These are phyloP conservation scores for Hypoxylon trugodes DNA, from an alignment of 495 filamentous ascomycete genomes.

Conservation along the genomic window DNA sequence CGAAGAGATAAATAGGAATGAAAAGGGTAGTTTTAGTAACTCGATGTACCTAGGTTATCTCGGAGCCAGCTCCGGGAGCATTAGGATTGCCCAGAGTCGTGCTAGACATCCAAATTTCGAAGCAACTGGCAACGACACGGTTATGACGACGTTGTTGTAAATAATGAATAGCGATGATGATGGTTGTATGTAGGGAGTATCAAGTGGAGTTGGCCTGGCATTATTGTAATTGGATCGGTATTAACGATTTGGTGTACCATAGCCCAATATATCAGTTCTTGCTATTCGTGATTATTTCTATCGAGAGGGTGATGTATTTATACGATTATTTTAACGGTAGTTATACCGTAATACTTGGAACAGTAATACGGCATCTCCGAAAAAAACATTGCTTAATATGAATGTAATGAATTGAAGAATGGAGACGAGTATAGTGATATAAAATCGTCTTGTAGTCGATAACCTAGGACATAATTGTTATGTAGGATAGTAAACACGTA, in stretches of 20 bases:
- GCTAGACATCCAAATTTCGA: too few species aligned
- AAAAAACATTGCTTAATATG: too few species aligned
- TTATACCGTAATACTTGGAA: not conserved
- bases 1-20: not conserved
- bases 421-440: not conserved
- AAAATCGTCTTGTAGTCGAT: not conserved
- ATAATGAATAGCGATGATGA: not conserved
- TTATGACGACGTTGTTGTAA: not conserved
- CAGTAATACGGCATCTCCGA: not conserved
- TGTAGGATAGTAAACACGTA: not conserved
- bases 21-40: not conserved
- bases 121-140: too few species aligned
- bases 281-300: not conserved
- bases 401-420: too few species aligned
- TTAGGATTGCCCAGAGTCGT: too few species aligned
- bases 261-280: not conserved
- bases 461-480: too few species aligned
- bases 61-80: not conserved
- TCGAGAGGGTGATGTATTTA: slow-evolving; percentile 4
- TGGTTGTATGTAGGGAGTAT: too few species aligned
- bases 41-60: not conserved
- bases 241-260: not conserved
- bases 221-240: not conserved
- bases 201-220: not conserved
- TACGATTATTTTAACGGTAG: slow-evolving; percentile 10